Evolutionary conservation across 2,329 filamentous ascomycete genomes (phyloP), one percentile per base, ranked within the genome.

Genomic region (Mariannaea sp.): DNA sequence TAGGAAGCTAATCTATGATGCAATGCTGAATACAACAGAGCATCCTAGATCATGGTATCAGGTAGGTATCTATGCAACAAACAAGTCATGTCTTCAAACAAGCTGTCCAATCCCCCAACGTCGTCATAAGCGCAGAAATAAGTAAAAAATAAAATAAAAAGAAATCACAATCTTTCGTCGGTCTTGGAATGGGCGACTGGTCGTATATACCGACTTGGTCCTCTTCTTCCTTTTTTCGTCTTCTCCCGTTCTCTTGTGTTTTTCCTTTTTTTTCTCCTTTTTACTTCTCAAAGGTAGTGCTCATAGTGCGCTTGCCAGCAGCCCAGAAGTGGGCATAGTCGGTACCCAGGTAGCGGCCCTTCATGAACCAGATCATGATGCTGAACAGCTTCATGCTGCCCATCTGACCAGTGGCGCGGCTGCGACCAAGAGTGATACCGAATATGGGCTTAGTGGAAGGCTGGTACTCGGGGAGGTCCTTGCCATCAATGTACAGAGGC

Each of bases 351-450:
- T 68, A 61, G 1, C 73, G 64, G 0, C 72, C 71, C 66, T 77
- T 77, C 20, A 69, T 24, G 43, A 62, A 72, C 67, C 72, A 75
- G 26, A 76, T 62, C 17, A 76, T 16, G 33, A 73, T 59, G 52
- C 72, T 71, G 8, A 72, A 72, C n/a, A 74, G 12, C 65, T 73
- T 75, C 51, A 69, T 68, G 1, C 44, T 62, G 8, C 71, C 70
- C 45, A 74, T 57, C 59, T 76, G 73, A 1, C 74, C 74, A 0
- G 72, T 71, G 3, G 63, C 75, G 10, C 71, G 68, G 54, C 68
- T 71, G 43, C 71, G 68, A 1, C 76, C 77, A 10, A 78, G 48
- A 1, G 75, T 75, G 20, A 77, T 53, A 4, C 55, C 73, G n/a
- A 70, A 62, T 49, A 72, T 58, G 10, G 67, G 42, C 64, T 70